Percentiles rank a stretch among this genome's conserved stretches.
phyloP scores from a whole-genome alignment of 2,329 filamentous ascomycete genomes.

The Fusarium aywerte region DNA sequence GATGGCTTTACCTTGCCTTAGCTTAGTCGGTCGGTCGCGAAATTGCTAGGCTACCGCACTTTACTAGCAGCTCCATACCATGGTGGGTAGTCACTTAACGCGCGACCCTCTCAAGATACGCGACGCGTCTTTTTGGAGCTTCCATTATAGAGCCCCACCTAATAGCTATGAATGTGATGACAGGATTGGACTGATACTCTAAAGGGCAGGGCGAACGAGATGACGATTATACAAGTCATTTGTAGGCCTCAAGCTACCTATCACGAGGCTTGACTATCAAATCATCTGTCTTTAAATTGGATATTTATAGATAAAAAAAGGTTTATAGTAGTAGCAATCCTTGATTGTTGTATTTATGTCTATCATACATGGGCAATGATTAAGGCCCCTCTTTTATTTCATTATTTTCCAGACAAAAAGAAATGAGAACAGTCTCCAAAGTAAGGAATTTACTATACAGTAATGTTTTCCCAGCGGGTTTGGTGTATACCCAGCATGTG shows the following conservation, averaged over 20 bases:
- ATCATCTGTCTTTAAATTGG: not conserved
- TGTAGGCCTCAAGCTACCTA: not conserved
- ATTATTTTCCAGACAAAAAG: not conserved
- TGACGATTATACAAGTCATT: not conserved
- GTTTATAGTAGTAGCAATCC: not conserved
- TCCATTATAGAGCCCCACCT: not conserved
- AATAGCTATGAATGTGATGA: not conserved
- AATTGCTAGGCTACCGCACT: slow-evolving; percentile 33
- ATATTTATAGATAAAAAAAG: not conserved
- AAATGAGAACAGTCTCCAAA: slow-evolving; percentile 2
- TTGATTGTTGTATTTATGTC: not conserved
- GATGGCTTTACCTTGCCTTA: slow-evolving; percentile 6
- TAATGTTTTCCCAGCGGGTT: not conserved
- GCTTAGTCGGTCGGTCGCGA: slow-evolving; percentile 19
- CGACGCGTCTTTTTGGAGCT: slow-evolving; percentile 23
- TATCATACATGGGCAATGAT: slow-evolving; percentile 3
- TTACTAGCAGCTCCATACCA: slow-evolving; percentile 4
- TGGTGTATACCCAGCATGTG: not conserved
- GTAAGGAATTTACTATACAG: not conserved
- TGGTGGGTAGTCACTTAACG: slow-evolving; percentile 36
- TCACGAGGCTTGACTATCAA: not conserved
- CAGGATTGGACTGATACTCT: not conserved
- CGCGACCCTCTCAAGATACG: slow-evolving; percentile 13
- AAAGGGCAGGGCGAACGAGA: not conserved
- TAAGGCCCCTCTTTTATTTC: not conserved